Conservation (phyloP, 2,329 filamentous ascomycete species). For the Blastomyces silverae region DNA sequence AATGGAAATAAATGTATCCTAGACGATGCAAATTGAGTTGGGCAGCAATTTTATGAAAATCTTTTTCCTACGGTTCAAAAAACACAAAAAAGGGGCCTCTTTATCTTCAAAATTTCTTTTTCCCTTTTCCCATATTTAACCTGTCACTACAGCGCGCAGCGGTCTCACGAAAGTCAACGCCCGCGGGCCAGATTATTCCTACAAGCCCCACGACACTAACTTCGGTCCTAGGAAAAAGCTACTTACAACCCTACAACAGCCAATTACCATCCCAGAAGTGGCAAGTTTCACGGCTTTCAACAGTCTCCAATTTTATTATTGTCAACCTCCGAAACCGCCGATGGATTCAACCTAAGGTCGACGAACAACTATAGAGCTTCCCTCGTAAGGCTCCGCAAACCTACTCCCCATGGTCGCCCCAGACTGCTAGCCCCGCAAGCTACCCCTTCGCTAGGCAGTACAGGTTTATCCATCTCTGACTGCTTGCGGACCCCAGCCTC, state of each 20-base stretch:
- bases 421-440: not conserved
- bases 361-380: not conserved
- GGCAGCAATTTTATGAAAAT: constrained; percentile 28
- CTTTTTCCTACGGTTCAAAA: constrained; percentile 12
- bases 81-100: not conserved
- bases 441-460: too few species aligned
- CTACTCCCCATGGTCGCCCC: too few species aligned
- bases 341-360: not conserved
- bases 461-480: not conserved
- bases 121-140: not conserved
- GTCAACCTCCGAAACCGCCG: not conserved
- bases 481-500: not conserved
- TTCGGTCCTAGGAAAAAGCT: not conserved
- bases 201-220: too few species aligned
- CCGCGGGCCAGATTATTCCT: not conserved
- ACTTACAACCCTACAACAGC: not conserved
- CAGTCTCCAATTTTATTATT: not conserved
- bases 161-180: not conserved
- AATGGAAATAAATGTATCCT: constrained; percentile 35
- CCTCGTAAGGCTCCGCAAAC: not conserved
- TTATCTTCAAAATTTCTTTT: not conserved
- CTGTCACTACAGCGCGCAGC: not conserved
- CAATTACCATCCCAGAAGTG: not conserved
- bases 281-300: not conserved
- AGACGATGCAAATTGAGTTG: constrained; percentile 32